Base-by-base conservation (phyloP, 2,329 filamentous ascomycete genomes). In the Ophiostoma piceae region DNA sequence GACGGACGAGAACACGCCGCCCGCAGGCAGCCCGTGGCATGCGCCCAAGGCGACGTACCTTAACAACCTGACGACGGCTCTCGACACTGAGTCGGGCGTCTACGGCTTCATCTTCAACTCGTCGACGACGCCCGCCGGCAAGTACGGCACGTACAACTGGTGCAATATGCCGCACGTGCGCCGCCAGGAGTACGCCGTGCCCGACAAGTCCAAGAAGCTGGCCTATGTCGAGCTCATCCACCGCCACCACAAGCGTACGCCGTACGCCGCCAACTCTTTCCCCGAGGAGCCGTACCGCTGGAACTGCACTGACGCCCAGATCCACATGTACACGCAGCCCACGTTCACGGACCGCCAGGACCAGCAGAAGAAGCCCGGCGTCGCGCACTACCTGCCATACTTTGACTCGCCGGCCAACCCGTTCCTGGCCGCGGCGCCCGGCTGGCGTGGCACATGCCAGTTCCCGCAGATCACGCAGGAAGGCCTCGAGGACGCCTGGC, bases 161-260 rank as follows among this genome's bases (percentile, higher is more conserved):
- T 95, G 92, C 79, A 94, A 95, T 76, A 95, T 95, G 91, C 92
- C 92, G 0, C 92, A 94, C 79, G 89, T 91, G n/a, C 84, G 91
- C 41, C 79, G 77, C 29, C 78, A 79, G 16, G 90, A 92, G 75
- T 95, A 95, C 76, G 77, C 83, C 16, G 82, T 79, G 71, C 80
- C 84, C 0, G 74, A 80, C 1, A 73, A 78, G 0, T 84, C 84
- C n/a, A 92, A 87, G 76, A 81, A 88, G 74, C 80, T 95, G 67
- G 80, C 84, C 75, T 94, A 94, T 76, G 91, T 94, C 8, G 91
- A 94, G 79, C 80, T 94, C 75, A 87, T 91, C 67, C 92, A 95
- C 76, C 86, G 92, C 68, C 92, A 95, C 77, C 92, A 95, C 79
- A 95, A 95, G 77, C 86, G 92, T 29, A 95, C 91, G 0, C 91